Percentiles rank a stretch among this genome's conserved stretches.
Conservation (phyloP, 148 eudicot species). For the Fagopyrum tataricum region DNA sequence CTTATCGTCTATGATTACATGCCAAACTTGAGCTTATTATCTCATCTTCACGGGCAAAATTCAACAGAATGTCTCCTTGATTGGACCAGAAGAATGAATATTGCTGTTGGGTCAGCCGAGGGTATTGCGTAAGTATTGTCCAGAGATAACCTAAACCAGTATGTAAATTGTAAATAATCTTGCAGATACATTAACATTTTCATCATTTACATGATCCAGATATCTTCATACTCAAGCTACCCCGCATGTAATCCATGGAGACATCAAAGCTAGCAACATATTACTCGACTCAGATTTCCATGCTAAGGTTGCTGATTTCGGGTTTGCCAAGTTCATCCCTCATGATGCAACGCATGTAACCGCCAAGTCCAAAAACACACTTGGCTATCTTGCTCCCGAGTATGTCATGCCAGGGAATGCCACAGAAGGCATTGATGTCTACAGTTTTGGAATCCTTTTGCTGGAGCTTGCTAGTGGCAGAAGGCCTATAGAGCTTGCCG, state of each 20-base stretch:
- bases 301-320: conserved; percentile 79
- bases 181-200: background rate
- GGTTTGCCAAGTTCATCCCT: conserved; percentile 71
- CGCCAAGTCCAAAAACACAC: conserved; percentile 63
- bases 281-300: conserved; percentile 66
- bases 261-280: conserved; percentile 86
- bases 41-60: conserved; percentile 88
- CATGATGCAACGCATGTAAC: conserved; percentile 71
- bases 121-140: conserved; percentile 63
- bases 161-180: background rate
- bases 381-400: conserved; percentile 83
- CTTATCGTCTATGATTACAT: conserved; percentile 83
- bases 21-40: conserved; percentile 73
- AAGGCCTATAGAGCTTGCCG: conserved; percentile 65
- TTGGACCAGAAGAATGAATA: conserved; percentile 78
- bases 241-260: conserved; percentile 92
- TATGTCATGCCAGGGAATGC: conserved; percentile 74
- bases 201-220: conserved; percentile 18
- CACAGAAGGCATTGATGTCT: conserved; percentile 76
- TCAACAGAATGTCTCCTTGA: conserved; percentile 80
- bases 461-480: conserved; percentile 80
- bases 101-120: conserved; percentile 82
- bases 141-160: background rate
- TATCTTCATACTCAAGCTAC: conserved; percentile 82
- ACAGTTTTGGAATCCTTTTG: conserved; percentile 83